phyloP scores from a whole-genome alignment of 805 yeast genomes.

The Schizosaccharomyces osmophilus region DNA sequence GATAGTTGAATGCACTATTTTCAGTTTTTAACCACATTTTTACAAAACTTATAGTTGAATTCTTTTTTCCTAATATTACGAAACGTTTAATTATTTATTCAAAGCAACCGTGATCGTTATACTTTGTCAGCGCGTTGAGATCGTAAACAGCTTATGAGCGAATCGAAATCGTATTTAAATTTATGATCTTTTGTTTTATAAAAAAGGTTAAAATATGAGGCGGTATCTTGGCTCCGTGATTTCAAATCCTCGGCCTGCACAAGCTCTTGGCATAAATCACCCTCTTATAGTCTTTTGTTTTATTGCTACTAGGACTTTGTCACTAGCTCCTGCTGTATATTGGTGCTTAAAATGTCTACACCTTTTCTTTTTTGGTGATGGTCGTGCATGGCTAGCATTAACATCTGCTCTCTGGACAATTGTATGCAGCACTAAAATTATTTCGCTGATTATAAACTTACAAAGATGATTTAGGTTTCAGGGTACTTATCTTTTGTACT shows the following conservation, averaged over 20 bases:
- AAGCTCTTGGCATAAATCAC: background rate
- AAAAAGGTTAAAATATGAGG: background rate
- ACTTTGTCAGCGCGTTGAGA: too few species aligned
- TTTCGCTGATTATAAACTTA: background rate
- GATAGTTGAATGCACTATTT: too few species aligned
- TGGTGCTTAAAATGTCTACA: background rate
- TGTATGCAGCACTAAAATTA: background rate
- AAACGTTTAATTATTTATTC: too few species aligned
- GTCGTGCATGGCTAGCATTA: background rate
- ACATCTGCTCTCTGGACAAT: background rate
- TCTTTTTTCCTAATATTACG: too few species aligned
- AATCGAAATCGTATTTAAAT: too few species aligned
- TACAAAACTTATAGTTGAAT: too few species aligned
- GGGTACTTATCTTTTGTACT: background rate
- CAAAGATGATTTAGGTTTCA: background rate
- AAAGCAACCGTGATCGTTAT: too few species aligned
- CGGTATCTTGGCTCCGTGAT: background rate
- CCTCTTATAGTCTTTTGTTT: background rate
- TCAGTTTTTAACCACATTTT: too few species aligned
- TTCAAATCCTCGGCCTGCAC: background rate
- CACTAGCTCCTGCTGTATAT: background rate
- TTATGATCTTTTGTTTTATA: too few species aligned
- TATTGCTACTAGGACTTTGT: background rate
- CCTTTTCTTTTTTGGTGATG: background rate
- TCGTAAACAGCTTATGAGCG: too few species aligned